Evolutionary conservation across 495 filamentous ascomycete species (phyloP).

Genomic region (Neurospora cerealis): DNA sequence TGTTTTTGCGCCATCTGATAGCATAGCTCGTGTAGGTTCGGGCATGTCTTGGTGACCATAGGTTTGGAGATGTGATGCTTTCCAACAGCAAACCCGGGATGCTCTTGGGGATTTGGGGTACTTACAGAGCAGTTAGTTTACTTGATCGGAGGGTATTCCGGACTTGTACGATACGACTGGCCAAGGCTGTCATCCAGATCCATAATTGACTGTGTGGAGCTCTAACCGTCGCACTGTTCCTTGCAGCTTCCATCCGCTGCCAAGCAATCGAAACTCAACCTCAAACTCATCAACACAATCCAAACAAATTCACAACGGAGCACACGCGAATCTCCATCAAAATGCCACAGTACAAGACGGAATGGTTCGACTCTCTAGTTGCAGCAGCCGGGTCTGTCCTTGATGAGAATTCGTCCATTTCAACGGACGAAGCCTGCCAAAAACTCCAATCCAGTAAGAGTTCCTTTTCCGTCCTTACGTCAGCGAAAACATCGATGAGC

Average conservation of each 20-base stretch:
- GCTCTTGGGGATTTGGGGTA: not conserved
- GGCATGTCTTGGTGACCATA: not conserved
- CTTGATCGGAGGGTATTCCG: not conserved
- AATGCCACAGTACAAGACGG: not conserved
- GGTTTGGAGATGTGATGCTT: not conserved
- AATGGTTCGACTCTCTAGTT: constrained; percentile 6
- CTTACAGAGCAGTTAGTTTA: not conserved
- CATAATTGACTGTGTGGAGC: not conserved
- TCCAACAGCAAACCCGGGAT: not conserved
- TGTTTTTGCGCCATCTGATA: not conserved
- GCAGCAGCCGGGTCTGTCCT: not conserved
- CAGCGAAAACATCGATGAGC: not conserved
- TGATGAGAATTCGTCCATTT: not conserved
- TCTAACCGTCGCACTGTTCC: not conserved
- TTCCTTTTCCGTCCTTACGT: not conserved
- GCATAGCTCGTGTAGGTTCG: no score
- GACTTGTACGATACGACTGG: not conserved
- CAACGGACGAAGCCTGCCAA: not conserved
- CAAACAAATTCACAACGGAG: not conserved
- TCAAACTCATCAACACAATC: not conserved
- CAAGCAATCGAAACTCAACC: not conserved
- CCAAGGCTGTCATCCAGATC: not conserved
- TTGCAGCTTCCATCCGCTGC: not conserved
- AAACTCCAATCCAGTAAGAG: not conserved
- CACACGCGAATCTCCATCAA: not conserved